Conservation (phyloP, 495 filamentous ascomycete genomes). For the Paragyromitra xinjiangensis region DNA sequence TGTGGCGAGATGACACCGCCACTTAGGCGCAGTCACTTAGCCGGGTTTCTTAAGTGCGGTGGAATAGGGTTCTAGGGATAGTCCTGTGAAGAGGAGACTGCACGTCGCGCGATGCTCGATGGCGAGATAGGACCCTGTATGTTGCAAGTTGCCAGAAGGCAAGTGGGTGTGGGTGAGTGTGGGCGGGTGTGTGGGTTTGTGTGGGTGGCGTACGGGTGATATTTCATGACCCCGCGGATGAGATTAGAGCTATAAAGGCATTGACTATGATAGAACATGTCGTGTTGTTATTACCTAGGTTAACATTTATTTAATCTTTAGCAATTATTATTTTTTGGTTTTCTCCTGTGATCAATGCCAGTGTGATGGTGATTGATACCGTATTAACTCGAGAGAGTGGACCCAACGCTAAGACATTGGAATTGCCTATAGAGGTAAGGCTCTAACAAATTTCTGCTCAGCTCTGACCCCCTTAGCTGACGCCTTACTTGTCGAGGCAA, state of each 20-base stretch:
- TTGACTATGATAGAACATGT: background rate
- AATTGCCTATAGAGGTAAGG: too few species aligned
- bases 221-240: background rate
- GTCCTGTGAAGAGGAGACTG: background rate
- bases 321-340: background rate
- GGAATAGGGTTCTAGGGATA: background rate
- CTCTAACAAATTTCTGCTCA: too few species aligned
- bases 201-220: slow-evolving; percentile 4
- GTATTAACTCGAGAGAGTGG: too few species aligned
- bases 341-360: too few species aligned
- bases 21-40: background rate
- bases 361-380: too few species aligned
- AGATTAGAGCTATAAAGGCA: background rate
- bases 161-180: background rate
- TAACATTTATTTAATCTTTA: background rate
- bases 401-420: too few species aligned
- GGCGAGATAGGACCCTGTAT: background rate
- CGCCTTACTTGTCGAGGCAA: too few species aligned
- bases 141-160: background rate
- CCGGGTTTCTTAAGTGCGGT: background rate
- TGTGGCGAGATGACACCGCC: background rate
- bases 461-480: too few species aligned
- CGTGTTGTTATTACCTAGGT: background rate
- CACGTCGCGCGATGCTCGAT: background rate
- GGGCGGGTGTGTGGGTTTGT: too few species aligned